phyloP scores from a whole-genome alignment of 495 filamentous ascomycete genomes.

The Parathielavia hyrcaniae region DNA sequence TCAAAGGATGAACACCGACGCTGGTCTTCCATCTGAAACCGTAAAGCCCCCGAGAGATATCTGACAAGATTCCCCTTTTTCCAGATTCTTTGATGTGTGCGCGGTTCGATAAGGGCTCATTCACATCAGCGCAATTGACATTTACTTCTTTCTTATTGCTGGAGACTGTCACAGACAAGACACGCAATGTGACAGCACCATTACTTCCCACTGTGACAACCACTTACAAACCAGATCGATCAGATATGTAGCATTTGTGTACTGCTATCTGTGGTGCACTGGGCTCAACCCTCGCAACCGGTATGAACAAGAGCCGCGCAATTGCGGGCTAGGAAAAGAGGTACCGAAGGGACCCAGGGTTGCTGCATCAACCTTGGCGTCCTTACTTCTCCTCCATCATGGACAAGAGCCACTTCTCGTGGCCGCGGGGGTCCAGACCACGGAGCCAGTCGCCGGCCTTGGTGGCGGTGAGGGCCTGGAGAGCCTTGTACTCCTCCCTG shows the following conservation, averaged over 20 bases:
- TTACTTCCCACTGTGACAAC: not conserved
- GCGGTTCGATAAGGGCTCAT: no score
- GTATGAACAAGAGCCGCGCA: conserved; percentile 1
- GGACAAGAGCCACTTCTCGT: conserved; percentile 29
- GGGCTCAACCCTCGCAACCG: conserved; percentile 5
- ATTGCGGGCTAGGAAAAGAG: not conserved
- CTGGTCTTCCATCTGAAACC: no score
- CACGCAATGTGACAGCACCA: not conserved
- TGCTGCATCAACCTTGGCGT: not conserved
- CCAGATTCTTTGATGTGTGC: no score
- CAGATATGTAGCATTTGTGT: conserved; percentile 12
- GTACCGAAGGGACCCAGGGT: not conserved
- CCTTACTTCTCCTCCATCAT: conserved; percentile 23
- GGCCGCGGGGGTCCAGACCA: conserved; percentile 18
- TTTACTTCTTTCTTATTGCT: no score
- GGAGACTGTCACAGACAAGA: not conserved
- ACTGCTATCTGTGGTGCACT: conserved; percentile 3
- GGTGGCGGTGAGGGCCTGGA: conserved; percentile 18
- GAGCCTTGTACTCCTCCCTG: conserved; percentile 15
- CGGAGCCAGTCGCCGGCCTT: conserved; percentile 22
- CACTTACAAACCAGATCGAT: not conserved
- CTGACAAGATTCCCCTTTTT: no score
- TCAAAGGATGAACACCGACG: no score
- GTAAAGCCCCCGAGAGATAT: no score
- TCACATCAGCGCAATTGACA: no score